Percentiles rank a stretch among this genome's conserved stretches.
Evolutionary conservation across 2,329 filamentous ascomycete genomes (phyloP).

Genomic region (Claviceps spartinae): DNA sequence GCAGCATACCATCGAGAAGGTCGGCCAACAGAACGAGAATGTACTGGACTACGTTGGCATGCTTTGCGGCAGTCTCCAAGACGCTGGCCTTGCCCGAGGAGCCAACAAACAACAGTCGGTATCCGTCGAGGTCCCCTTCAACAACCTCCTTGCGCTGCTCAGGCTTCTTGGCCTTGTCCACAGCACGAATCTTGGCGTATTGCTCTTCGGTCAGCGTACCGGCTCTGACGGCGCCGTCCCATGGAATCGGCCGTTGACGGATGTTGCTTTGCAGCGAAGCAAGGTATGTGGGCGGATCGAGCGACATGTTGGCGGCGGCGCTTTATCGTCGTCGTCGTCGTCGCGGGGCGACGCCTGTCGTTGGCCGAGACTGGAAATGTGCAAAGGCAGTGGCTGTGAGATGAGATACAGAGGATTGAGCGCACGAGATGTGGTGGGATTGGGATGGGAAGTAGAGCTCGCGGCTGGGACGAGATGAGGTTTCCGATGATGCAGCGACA

Average conservation of each 20-base stretch:
- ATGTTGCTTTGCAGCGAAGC: conserved; percentile 91
- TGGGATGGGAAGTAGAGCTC: conserved; percentile 1
- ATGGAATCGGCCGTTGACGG: conserved; percentile 86
- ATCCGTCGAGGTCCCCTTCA: conserved; percentile 66
- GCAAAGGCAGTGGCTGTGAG: not conserved
- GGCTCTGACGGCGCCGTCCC: conserved; percentile 90
- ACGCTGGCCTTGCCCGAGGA: conserved; percentile 55
- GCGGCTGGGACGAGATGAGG: conserved; percentile 4
- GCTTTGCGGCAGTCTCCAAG: conserved; percentile 72
- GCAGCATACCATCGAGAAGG: conserved; percentile 61
- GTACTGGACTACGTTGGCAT: conserved; percentile 86
- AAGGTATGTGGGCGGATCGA: conserved; percentile 80
- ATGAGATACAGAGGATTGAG: not conserved
- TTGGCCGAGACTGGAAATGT: not conserved
- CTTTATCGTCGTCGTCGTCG: conserved; percentile 9
- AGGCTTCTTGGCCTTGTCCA: conserved; percentile 81
- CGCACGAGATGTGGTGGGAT: not conserved
- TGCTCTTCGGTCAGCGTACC: conserved; percentile 90
- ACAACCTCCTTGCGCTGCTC: conserved; percentile 77
- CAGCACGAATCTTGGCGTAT: conserved; percentile 86
- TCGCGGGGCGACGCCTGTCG: conserved; percentile 7
- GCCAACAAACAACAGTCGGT: conserved; percentile 69
- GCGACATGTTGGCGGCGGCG: conserved; percentile 50
- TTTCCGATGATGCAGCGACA: conserved; percentile 6
- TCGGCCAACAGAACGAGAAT: conserved; percentile 82